Base-by-base conservation (phyloP, 2,329 filamentous ascomycete species). In the Lasiodiplodia theobromae region DNA sequence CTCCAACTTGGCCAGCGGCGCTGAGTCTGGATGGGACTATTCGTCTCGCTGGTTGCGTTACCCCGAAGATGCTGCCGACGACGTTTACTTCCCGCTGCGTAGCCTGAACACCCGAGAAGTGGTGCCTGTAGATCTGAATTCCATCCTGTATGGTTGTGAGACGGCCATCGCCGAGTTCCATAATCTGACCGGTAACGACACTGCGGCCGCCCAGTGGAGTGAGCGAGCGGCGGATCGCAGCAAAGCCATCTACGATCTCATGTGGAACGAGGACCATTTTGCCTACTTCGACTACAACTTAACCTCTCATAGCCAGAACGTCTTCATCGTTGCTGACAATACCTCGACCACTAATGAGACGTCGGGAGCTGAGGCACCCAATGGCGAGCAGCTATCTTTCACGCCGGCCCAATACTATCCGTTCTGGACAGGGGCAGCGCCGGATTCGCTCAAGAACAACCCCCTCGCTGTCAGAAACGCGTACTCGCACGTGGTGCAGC, bases 281-380 rank as follows among this genome's bases (percentile, higher is more conserved):
- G 85, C 84, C 77, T 92, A 90, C 81, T 91, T 91, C 73, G 89
- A 92, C 82, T 91, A 87, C 81, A 92, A 91, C 79, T 70, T 89
- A 37, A 91, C 88, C 0, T 87, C 87, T 0, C 78, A 76, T 11
- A 77, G 82, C 1, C 88, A 90, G 70, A 84, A 87, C 71, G 77
- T 86, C 40, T 90, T 85, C 73, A 79, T 87, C 16, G 82, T 84
- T 1, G 76, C 77, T 10, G 86, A 89, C 71, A 73, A 78, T 3
- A 84, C 86, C 70, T 77, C 83, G 1, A 79, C 80, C 10, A 70
- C 79, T 4, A 73, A 78, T 40, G 83, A 86, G 40, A 81, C 74
- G n/a, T 75, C 76, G 23, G 78, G 72, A 5, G 73, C 77, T 2
- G 79, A 77, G 12, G 86, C 87, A 0, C 87, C 88, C 3, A 73